Evolutionary conservation across 345 rosid genomes (phyloP).

Genomic region (Anacardium occidentale): DNA sequence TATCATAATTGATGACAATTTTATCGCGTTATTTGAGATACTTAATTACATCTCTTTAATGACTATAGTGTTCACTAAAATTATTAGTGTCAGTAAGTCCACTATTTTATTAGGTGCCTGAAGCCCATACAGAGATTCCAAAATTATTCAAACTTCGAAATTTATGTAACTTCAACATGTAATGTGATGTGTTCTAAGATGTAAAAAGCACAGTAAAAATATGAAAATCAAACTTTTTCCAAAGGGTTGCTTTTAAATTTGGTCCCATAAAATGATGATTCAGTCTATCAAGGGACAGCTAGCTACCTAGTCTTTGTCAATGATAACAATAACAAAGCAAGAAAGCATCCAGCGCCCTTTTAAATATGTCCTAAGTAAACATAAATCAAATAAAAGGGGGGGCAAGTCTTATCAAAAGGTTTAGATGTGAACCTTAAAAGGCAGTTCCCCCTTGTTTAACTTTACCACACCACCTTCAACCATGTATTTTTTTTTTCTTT

Average conservation of each 20-base stretch:
- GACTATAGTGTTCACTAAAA: no score
- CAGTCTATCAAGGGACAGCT: background rate
- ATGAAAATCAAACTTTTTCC: background rate
- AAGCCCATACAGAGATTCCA: no score
- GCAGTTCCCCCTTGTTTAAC: conserved; percentile 45
- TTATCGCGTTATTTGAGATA: no score
- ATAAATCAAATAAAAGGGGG: conserved; percentile 35
- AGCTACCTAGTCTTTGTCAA: conserved; percentile 25
- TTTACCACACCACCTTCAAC: background rate
- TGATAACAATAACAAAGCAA: no score
- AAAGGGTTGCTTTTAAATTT: background rate
- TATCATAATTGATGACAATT: no score
- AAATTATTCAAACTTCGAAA: no score
- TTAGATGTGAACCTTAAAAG: conserved; percentile 58
- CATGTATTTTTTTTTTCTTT: background rate
- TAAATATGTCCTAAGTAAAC: background rate
- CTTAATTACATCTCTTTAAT: no score
- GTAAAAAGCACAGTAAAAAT: background rate
- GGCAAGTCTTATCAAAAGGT: conserved; percentile 62
- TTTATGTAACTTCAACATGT: no score
- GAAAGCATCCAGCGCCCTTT: conserved; percentile 2
- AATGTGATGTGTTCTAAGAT: background rate
- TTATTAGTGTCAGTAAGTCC: no score
- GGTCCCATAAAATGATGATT: conserved; percentile 27
- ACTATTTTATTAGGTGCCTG: no score